These are phyloP conservation scores for Phytophthora tentaculata DNA, from an alignment of 352 stramenopile genomes.

Conservation along the genomic window DNA sequence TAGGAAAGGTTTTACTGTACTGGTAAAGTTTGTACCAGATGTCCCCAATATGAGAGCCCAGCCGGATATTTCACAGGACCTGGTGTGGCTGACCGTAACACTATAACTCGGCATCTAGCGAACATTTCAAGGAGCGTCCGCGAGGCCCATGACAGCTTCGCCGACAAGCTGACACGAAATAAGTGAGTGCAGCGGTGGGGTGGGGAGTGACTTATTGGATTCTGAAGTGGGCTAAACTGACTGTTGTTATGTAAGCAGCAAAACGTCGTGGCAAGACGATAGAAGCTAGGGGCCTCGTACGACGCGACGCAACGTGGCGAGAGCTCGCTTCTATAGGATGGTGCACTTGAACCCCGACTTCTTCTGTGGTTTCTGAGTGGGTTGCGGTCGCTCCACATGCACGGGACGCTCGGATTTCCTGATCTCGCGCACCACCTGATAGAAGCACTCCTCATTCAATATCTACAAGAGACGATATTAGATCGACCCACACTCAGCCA, in stretches of 20 bases:
- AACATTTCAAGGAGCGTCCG: too few relatives aligned
- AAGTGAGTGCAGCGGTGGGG: conserved; percentile 2
- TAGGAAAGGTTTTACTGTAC: too few relatives aligned
- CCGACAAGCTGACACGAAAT: not conserved
- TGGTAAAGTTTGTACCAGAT: too few relatives aligned
- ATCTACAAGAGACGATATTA: conserved; percentile 47
- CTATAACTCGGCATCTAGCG: too few relatives aligned
- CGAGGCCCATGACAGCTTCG: too few relatives aligned
- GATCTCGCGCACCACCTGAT: conserved; percentile 89
- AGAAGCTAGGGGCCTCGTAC: conserved; percentile 13
- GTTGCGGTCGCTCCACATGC: conserved; percentile 46
- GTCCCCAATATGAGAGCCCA: too few relatives aligned
- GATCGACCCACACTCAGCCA: not conserved
- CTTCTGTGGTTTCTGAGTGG: conserved; percentile 66
- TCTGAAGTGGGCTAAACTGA: conserved; percentile 45
- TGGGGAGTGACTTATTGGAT: conserved; percentile 26
- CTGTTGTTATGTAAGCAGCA: conserved; percentile 46
- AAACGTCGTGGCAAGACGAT: conserved; percentile 30
- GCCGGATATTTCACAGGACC: too few relatives aligned
- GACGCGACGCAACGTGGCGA: conserved; percentile 29
- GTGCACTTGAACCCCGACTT: conserved; percentile 70
- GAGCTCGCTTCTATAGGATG: conserved; percentile 53
- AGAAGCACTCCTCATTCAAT: conserved; percentile 92
- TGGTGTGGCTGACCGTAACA: too few relatives aligned
- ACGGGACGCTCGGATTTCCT: conserved; percentile 75